Evolutionary conservation across 169 alveolate genomes (phyloP), one percentile per base, ranked within the genome.

Genomic region (Plasmodium adleri): DNA sequence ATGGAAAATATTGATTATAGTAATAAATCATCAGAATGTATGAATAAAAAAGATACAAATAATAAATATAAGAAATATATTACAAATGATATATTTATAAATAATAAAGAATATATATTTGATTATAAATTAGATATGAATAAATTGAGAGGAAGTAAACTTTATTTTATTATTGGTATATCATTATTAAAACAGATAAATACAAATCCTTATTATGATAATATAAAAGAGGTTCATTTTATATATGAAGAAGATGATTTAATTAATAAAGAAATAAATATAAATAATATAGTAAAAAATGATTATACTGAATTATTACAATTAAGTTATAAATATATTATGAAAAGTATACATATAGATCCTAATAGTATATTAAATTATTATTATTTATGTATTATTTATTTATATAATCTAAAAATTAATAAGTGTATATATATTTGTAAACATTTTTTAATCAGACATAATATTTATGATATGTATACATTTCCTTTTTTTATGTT

Each of bases 141-240:
- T 39, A 83, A 83, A 68, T 49, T 68, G 5, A 67, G 91, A 67
- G 56, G 91, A n/a, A 54, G 91, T 45, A 83, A 68, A 67, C 63
- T 83, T 1, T 83, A 47, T 63, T 83, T 68, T 28, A 83, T 83
- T 17, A 68, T 83, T 24, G 85, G 75, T 8, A 83, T 83, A 24
- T 83, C 91, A 6, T 60, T 83, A 60, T 32, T 83, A 60, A 83
- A 83, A 43, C 91, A 83, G 17, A 60, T 83, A n/a, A 83, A 83
- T 22, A 83, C 63, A 0, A 83, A 83, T 62, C 70, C 68, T 50
- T 83, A 68, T 54, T 83, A 68, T 68, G 85, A 83, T 32, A 83
- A 68, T 32, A 56, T 83, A 60, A 67, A 67, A 54, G 91, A 83
- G 59, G 24, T 83, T 68, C 68, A 68, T 22, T 28, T 83, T 43